Base-by-base conservation (phyloP, 1,284 basidiomycete genomes). In the Microbotryum scabiosae region DNA sequence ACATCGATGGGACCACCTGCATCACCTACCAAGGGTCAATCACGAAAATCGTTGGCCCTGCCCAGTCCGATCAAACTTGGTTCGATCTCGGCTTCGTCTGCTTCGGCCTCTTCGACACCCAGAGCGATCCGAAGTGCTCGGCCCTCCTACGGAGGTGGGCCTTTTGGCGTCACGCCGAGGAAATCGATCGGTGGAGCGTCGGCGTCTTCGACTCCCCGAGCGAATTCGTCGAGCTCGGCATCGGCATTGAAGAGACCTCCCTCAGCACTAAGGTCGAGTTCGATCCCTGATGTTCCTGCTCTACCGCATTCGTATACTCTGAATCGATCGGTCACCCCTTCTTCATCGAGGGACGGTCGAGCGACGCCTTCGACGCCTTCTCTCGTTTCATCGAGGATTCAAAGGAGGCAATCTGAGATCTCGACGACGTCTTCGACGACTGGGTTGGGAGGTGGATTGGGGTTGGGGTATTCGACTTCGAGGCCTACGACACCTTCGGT, bases 61-160 rank as follows among this genome's bases (percentile, higher is more conserved):
- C 36, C 36, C 14, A 41, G 36, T 18, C 36, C 36, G 16, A 41
- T 41, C 36, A 41, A 41, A 18, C 0, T 41, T 12, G 36, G 36
- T 16, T 41, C 36, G 36, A 41, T 41, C 12, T 41, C 36, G 16
- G 14, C 36, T 41, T 41, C 54, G 25, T 54, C 60, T 8, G 9
- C 25, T 16, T 49, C 51, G 4, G 28, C 69, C 59, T 43, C 71
- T 64, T 76, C 53, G 79, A 79, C 20, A 77, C 79, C n/a, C 76
- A 74, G 69, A 12, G 59, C 61, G 26, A 61, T 54, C 4, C 60
- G 64, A 25, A 44, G 58, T 21, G 51, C 51, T 14, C 56, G 65
- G 5, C 62, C 62, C 8, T 63, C 62, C 23, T 28, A 63, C 26
- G 65, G 61, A 21, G 64, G 64, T 9, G 28, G 49, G 3, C 44